Conservation (phyloP, 129 eudicot genomes). For the Chrysanthemum lavandulifolium region DNA sequence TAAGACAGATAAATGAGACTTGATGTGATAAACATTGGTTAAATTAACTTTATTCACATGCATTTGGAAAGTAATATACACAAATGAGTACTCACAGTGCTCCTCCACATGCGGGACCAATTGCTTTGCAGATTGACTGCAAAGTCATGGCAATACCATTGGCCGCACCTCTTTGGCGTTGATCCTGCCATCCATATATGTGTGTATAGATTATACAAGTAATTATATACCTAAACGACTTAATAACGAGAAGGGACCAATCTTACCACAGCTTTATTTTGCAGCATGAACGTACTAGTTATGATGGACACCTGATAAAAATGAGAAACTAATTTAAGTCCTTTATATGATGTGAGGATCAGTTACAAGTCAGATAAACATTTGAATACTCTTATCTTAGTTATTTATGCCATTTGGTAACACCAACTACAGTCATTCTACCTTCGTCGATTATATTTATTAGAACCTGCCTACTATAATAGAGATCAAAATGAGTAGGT, state of each 20-base stretch:
- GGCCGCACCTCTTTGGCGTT: conserved; percentile 91
- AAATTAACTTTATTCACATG: neutral
- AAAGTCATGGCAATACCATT: conserved; percentile 74
- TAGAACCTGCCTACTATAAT: neutral
- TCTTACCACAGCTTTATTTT: conserved; percentile 83
- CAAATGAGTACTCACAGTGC: conserved; percentile 53
- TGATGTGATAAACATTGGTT: neutral
- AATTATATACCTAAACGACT: neutral
- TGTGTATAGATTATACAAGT: neutral
- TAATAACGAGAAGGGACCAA: neutral
- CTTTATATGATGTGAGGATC: neutral
- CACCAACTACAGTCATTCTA: no score
- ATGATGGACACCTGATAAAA: conserved; percentile 49
- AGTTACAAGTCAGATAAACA: conserved; percentile 3
- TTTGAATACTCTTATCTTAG: neutral
- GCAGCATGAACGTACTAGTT: conserved; percentile 68
- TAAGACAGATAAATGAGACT: conserved; percentile 2
- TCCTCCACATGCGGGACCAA: conserved; percentile 79
- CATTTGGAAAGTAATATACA: neutral
- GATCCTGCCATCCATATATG: conserved; percentile 47
- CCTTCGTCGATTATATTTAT: neutral
- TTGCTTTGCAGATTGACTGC: conserved; percentile 69
- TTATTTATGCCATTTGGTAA: neutral
- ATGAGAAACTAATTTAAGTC: neutral
- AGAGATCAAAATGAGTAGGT: neutral